Base-by-base conservation (phyloP, 1,284 basidiomycete genomes). In the Puccinia triticina region DNA sequence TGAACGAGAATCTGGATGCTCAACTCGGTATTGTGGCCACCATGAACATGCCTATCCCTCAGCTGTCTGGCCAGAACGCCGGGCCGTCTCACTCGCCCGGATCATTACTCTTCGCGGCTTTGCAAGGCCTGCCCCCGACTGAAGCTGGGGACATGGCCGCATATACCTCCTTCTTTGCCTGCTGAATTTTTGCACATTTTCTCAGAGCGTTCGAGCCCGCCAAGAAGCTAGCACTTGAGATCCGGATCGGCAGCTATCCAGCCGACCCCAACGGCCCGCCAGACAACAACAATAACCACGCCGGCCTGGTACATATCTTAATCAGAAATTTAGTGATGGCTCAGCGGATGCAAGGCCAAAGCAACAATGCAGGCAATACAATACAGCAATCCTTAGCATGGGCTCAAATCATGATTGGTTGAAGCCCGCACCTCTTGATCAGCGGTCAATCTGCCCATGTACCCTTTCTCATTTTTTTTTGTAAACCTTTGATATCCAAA, bases 361-460 rank as follows among this genome's bases (percentile, higher is more conserved):
- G 87, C 66, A 83, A 71, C 85, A 82, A 79, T 80, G 83, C 75
- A 84, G 46, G 89, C 90, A 84, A 83, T 87, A 84, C 84, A 10
- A 83, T 84, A 0, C 84, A 88, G 73, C 91, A 93, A 84, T 89
- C 90, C 7, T 88, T 91, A 79, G 94, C 96, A 85, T 98, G 95
- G 95, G 94, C 95, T 84, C 90, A 94, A 83, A 89, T 98, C 82
- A 92, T 95, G 86, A 91, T 94, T 7, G 93, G 92, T 0, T 96
- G 43, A 46, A 46, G 43, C 43, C 43, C 14, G 43, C 43, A 46
- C 14, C 43, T 7, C 43, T 46, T 46, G 43, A n/a, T n/a, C n/a
- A 46, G 14, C 14, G 43, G 43, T 46, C 43, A 7, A 46, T 46
- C 14, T 46, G 43, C 43, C 8, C 7, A 8, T 46, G 43, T 46